A percentile compares a stretch with the other conserved stretches of the same genome.
Conservation (phyloP, 495 filamentous ascomycete species). For the Penicillium bialowiezense region DNA sequence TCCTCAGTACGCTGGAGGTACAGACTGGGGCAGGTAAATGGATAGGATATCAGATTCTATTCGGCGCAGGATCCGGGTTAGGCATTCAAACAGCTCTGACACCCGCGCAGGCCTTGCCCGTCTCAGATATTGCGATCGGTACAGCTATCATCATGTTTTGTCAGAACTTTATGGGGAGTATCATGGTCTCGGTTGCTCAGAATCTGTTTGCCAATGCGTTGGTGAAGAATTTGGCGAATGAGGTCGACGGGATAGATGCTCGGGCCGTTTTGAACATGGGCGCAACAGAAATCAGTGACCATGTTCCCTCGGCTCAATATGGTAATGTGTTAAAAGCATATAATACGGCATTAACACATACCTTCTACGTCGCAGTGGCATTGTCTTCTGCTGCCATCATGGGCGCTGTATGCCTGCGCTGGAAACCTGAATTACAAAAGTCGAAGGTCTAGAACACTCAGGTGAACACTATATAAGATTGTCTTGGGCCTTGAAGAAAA, state of each 20-base stretch:
- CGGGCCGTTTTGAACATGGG: background rate
- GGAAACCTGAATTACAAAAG: no score
- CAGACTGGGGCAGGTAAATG: slow-evolving; percentile 12
- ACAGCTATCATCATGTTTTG: background rate
- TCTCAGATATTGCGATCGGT: slow-evolving; percentile 24
- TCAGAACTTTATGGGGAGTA: background rate
- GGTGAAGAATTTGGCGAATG: background rate
- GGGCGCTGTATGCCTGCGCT: no score
- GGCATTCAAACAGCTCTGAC: slow-evolving; percentile 29
- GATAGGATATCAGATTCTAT: slow-evolving; percentile 23
- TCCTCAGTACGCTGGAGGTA: slow-evolving; percentile 18
- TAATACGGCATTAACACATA: background rate
- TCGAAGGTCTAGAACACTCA: no score
- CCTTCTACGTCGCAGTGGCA: background rate
- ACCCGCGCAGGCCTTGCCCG: slow-evolving; percentile 29
- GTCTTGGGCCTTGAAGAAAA: no score
- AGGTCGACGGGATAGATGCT: background rate
- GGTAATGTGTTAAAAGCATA: background rate
- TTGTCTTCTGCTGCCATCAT: no score
- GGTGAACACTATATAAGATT: no score
- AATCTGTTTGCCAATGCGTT: background rate
- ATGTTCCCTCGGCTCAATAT: background rate
- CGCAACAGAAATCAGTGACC: background rate
- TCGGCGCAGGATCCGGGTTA: slow-evolving; percentile 31
- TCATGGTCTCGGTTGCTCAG: background rate